Evolutionary conservation across 345 rosid genomes (phyloP).

Genomic region (Populus euphratica): DNA sequence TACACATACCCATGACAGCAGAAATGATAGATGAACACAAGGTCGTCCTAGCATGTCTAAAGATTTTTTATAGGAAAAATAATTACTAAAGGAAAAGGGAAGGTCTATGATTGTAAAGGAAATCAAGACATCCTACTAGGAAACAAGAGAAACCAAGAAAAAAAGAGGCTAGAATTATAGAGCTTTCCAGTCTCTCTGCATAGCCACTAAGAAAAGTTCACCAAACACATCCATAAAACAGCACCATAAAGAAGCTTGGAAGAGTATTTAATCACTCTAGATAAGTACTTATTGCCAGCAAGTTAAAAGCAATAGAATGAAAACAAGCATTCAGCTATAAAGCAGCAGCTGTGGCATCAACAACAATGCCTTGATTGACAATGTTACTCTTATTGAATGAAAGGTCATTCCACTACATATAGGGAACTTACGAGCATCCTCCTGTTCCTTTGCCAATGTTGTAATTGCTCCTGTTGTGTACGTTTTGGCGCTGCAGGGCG

Average conservation of each 20-base stretch:
- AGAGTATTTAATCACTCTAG: not conserved
- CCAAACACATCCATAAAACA: not conserved
- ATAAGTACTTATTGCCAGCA: not conserved
- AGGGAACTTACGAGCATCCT: slow-evolving; percentile 50
- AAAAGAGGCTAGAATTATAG: not conserved
- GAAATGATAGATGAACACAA: not conserved
- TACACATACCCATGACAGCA: not conserved
- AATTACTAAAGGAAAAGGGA: not conserved
- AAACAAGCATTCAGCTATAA: not conserved
- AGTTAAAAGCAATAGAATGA: not conserved
- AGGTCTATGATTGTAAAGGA: not conserved
- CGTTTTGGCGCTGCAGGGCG: slow-evolving; percentile 54
- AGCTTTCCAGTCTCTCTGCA: not conserved
- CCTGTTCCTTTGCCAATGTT: slow-evolving; percentile 71
- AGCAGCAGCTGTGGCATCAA: not conserved
- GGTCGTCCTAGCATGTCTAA: not conserved
- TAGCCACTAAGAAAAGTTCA: not conserved
- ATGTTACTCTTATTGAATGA: not conserved
- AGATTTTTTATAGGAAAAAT: not conserved
- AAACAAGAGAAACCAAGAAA: not conserved
- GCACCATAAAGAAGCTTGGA: not conserved
- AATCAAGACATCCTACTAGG: not conserved
- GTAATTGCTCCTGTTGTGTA: slow-evolving; percentile 63
- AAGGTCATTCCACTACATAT: slow-evolving; percentile 6
- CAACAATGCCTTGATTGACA: not conserved